A percentile compares a stretch with the other conserved stretches of the same genome.
These are phyloP conservation scores for Fusarium sp. DNA, from an alignment of 2,329 filamentous ascomycete species.

Conservation along the genomic window DNA sequence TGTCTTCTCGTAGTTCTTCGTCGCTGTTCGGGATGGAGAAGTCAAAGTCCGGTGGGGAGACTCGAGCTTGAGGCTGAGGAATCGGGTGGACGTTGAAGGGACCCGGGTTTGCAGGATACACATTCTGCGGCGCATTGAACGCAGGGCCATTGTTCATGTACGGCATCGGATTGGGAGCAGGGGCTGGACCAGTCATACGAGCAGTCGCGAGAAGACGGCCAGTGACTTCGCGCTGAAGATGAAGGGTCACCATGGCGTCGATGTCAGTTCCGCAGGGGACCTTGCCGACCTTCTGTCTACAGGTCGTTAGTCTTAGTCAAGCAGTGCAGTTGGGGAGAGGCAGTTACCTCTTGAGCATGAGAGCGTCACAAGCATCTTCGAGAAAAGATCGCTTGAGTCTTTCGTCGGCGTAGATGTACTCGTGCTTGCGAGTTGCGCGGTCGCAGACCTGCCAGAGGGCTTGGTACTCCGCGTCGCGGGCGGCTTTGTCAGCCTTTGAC, in stretches of 20 bases:
- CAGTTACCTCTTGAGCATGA: constrained; percentile 27
- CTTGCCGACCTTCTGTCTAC: constrained; percentile 18
- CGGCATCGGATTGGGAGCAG: neutral
- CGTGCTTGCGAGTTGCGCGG: constrained; percentile 17
- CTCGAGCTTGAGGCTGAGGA: neutral
- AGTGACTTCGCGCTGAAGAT: constrained; percentile 26
- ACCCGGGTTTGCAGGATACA: neutral
- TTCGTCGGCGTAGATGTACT: constrained; percentile 9
- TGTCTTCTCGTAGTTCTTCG: neutral
- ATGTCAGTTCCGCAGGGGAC: constrained; percentile 20
- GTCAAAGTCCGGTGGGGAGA: neutral
- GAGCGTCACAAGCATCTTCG: neutral
- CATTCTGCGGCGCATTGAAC: neutral
- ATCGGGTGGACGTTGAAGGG: neutral
- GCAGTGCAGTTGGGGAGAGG: neutral
- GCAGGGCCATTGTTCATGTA: neutral
- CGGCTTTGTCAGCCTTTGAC: neutral
- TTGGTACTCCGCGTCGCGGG: constrained; percentile 39
- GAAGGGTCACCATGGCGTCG: constrained; percentile 27
- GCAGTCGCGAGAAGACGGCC: neutral
- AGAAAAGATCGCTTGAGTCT: constrained; percentile 17
- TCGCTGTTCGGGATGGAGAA: neutral
- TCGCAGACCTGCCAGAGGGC: constrained; percentile 39
- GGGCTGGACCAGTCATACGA: neutral
- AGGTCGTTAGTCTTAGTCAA: neutral